Evolutionary conservation across 768 basidiomycete species (phyloP).

Genomic region (Terana coerulea): DNA sequence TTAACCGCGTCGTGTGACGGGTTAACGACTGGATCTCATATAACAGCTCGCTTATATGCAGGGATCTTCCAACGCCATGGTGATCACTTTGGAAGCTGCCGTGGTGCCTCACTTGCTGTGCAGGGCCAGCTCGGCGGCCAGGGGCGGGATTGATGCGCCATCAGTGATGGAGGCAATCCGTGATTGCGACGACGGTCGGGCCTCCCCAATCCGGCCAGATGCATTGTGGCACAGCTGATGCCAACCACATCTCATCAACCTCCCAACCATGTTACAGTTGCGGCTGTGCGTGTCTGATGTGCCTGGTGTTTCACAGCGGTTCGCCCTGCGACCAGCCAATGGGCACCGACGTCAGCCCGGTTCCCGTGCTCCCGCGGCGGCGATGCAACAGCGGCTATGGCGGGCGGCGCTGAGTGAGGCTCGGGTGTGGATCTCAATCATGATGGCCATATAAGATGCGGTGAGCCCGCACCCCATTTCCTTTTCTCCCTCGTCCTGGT

Average conservation of each 20-base stretch:
- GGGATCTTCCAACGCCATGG: too few species aligned
- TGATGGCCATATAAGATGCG: constrained; percentile 1
- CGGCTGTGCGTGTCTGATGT: neutral
- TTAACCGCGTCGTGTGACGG: too few species aligned
- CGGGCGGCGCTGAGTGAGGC: too few species aligned
- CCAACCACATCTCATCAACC: neutral
- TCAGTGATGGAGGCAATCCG: neutral
- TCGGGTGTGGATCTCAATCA: too few species aligned
- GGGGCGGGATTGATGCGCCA: constrained; percentile 6
- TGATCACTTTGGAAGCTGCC: too few species aligned
- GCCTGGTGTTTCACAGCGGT: neutral
- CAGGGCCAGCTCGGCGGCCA: too few species aligned
- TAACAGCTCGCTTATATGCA: too few species aligned
- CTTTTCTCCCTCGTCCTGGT: constrained; percentile 1
- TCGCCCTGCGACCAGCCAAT: neutral
- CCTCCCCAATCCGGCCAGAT: too few species aligned
- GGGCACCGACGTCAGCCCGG: neutral
- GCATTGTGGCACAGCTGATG: neutral
- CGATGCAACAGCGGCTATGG: too few species aligned
- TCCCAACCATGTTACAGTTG: neutral
- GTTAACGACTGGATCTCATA: too few species aligned
- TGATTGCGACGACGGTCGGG: neutral
- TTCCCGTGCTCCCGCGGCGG: too few species aligned
- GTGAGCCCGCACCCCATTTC: neutral
- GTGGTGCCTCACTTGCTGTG: too few species aligned